A percentile compares a stretch with the other conserved stretches of the same genome.
phyloP scores from a whole-genome alignment of 441 rosid species.

The Corymbia calophylla region DNA sequence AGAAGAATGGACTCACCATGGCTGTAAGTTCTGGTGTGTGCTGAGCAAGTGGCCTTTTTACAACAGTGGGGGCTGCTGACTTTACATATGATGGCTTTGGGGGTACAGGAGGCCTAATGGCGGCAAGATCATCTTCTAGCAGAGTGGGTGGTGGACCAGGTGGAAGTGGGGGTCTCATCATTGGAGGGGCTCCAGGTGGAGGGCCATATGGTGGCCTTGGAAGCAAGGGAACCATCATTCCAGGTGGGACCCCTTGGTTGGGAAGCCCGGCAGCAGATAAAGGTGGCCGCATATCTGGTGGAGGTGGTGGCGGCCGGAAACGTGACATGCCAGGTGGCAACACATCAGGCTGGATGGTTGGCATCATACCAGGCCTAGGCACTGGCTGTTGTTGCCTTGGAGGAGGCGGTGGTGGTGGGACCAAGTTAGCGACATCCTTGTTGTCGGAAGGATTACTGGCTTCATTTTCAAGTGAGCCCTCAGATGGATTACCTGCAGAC shows the following conservation, averaged over 20 bases:
- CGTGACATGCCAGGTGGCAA: slow-evolving; percentile 64
- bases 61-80: slow-evolving; percentile 96
- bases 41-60: slow-evolving; percentile 93
- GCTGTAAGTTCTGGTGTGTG: slow-evolving; percentile 93
- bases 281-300: slow-evolving; percentile 41
- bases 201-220: slow-evolving; percentile 88
- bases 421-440: slow-evolving; percentile 38
- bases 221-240: slow-evolving; percentile 56
- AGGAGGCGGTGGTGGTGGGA: slow-evolving; percentile 81
- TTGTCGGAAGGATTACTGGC: slow-evolving; percentile 25
- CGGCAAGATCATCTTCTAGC: slow-evolving; percentile 40
- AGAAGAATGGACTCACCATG: slow-evolving; percentile 48
- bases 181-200: slow-evolving; percentile 74
- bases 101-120: slow-evolving; percentile 43
- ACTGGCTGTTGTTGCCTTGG: slow-evolving; percentile 51
- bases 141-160: slow-evolving; percentile 81
- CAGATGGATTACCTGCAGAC: slow-evolving; percentile 37
- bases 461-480: slow-evolving; percentile 39
- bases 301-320: slow-evolving; percentile 69
- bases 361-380: slow-evolving; percentile 38
- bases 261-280: slow-evolving; percentile 44
- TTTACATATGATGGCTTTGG: slow-evolving; percentile 89
- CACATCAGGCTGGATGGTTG: slow-evolving; percentile 42
- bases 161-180: slow-evolving; percentile 96
- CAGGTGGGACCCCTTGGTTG: slow-evolving; percentile 47